Base-by-base conservation (phyloP, 306 rosid species). In the Medicago arabica region DNA sequence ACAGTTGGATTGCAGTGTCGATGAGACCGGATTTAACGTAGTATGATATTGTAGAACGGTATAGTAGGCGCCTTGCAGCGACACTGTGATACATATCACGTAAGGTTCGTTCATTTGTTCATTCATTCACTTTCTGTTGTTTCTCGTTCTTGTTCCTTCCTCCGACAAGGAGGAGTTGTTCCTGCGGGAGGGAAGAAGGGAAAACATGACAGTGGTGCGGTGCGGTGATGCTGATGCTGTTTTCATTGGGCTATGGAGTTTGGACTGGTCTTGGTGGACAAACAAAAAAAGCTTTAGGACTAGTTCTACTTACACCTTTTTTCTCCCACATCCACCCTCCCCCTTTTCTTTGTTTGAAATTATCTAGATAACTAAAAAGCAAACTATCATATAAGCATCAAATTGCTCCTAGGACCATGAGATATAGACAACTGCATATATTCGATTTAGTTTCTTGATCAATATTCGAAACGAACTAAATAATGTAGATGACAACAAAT, bases 11-110 rank as follows among this genome's bases (percentile, higher is more conserved):
- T 66, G 98, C 98, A 34, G 81, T 86, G 44, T 95, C 87, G 47
- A 95, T 85, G 67, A 89, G 87, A 15, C 98, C 97, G 2, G 86
- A 70, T 85, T 86, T 95, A 4, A 90, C 96, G 40, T 75, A 87
- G 63, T 69, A 51, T 0, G 89, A 70, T 23, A 92, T 95, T 53
- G 84, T 91, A 68, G 89, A 81, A 14, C 97, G 88, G 87, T 85
- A 90, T n/a, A 89, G 69, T 81, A 87, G 93, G 90, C 93, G 96
- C 60, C 76, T 86, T 49, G 89, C 89, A 75, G 95, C 91, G 75
- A 90, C 83, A 82, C 88, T 80, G 41, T 74, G 89, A 89, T 83
- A 86, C 97, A 95, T 94, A 80, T 92, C 95, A 83, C 36, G 55
- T 69, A 64, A 34, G 10, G 15, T 14, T 9, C 49, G n/a, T 28